Base-by-base conservation (phyloP, 768 basidiomycete genomes). In the Calocybe indica region DNA sequence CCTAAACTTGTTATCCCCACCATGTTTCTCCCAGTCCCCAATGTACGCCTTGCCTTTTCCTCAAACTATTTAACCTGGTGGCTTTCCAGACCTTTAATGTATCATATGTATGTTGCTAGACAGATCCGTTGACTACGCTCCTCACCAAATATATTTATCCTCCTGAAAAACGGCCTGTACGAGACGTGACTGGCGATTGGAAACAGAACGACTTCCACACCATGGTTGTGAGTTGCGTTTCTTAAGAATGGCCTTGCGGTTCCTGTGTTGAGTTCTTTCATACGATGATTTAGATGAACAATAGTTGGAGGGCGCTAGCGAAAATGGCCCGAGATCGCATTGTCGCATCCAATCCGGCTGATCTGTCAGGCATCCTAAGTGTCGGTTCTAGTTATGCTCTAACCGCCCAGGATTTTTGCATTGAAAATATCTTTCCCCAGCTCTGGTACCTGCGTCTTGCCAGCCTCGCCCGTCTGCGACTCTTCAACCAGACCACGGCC, bases 11-110 rank as follows among this genome's bases (percentile, higher is more conserved):
- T 83, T 33, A 63, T 79, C 29, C 82, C 88, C 32, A 84, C 81
- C 32, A 85, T 91, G 83, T 92, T 92, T 62, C 68, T 91, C 40
- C 89, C 89, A n/a, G 85, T 91, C 37, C 89, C 90, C 43, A 89
- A 89, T 71, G 89, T 92, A 76, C 80, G 86, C 79, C 68, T 56
- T 55, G 67, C 67, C 43, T 65, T 78, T 52, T 76, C 74, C 40
- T 69, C 63, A 13, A 64, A 69, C 63, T 64, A 71, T 49, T 69
- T 85, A 39, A 72, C 74, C 8, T 85, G 80, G 80, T 84, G 78
- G 80, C 63, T 86, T 61, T 72, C 60, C 62, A 70, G 67, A 67
- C 59, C 69, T 66, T 62, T 69, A 63, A 68, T 73, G 67, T 75
- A 71, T 61, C 60, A 65, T 67, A 72, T 56, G 38, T 67, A 60